A percentile compares a stretch with the other conserved stretches of the same genome.
These are phyloP conservation scores for Tolypocladium tundrense DNA, from an alignment of 2,329 filamentous ascomycete genomes.

Conservation along the genomic window DNA sequence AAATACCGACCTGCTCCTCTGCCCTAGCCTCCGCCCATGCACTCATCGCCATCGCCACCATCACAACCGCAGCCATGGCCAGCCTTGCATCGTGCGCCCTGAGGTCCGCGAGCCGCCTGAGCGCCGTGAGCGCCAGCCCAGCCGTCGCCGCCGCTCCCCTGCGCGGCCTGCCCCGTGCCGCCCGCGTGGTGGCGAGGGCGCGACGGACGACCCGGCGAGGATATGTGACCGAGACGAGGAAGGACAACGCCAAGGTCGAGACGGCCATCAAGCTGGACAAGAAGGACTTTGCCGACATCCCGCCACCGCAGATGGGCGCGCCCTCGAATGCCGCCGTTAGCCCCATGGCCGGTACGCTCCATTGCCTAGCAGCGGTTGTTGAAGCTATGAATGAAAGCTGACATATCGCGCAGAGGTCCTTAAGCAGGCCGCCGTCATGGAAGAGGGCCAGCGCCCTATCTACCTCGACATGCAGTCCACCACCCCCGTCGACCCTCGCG, in stretches of 20 bases:
- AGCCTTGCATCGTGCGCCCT: slow-evolving; percentile 57
- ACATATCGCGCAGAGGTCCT: slow-evolving; percentile 50
- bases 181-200: slow-evolving; percentile 13
- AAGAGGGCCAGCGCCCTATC: slow-evolving; percentile 85
- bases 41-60: slow-evolving; percentile 8
- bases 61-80: slow-evolving; percentile 38
- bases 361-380: not conserved
- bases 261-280: slow-evolving; percentile 80
- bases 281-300: slow-evolving; percentile 60
- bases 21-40: slow-evolving; percentile 2
- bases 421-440: slow-evolving; percentile 87
- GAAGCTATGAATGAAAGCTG: not conserved
- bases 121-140: slow-evolving; percentile 15
- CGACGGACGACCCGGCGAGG: slow-evolving; percentile 34
- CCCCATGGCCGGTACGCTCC: slow-evolving; percentile 50
- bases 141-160: not conserved
- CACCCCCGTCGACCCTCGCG: slow-evolving; percentile 86
- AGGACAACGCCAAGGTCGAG: slow-evolving; percentile 73
- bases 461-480: slow-evolving; percentile 99
- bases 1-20: slow-evolving; percentile 10
- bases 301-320: slow-evolving; percentile 19
- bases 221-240: slow-evolving; percentile 79
- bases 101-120: slow-evolving; percentile 62
- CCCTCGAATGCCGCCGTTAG: slow-evolving; percentile 54
- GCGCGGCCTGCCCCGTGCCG: slow-evolving; percentile 15